Conservation (phyloP, 1,139 yeast genomes). For the Meyerozyma athensensis region DNA sequence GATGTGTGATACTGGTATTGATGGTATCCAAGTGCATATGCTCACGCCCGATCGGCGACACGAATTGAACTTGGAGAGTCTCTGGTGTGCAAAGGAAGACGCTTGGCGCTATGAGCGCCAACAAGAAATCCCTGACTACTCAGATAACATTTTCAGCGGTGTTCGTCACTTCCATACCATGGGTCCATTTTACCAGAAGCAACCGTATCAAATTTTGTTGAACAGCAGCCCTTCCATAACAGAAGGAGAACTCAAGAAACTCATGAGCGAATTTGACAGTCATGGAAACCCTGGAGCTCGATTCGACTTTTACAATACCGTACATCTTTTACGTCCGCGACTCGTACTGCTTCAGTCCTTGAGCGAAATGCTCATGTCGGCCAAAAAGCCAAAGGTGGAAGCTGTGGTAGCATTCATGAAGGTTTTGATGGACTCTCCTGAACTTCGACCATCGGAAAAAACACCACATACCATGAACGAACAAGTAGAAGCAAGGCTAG, state of each 20-base stretch:
- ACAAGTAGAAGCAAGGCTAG: constrained; percentile 12
- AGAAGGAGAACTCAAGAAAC: constrained; percentile 8
- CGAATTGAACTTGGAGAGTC: constrained; percentile 62
- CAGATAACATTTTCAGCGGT: constrained; percentile 48
- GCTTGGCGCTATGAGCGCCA: constrained; percentile 20
- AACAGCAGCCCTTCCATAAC: constrained; percentile 10
- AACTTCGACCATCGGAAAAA: constrained; percentile 8
- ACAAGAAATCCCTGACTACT: constrained; percentile 11
- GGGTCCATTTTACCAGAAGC: constrained; percentile 12
- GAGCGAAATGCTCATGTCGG: constrained; percentile 18
- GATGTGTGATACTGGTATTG: constrained; percentile 63
- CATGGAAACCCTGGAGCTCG: constrained; percentile 28
- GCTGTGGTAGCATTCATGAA: constrained; percentile 31
- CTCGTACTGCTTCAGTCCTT: constrained; percentile 23
- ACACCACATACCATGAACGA: constrained; percentile 1
- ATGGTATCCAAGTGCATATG: constrained; percentile 64
- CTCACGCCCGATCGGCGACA: constrained; percentile 65
- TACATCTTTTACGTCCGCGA: constrained; percentile 34
- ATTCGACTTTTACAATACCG: constrained; percentile 31
- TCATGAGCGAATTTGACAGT: constrained; percentile 15
- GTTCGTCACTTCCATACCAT: constrained; percentile 40
- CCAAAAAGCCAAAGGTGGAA: constrained; percentile 15
- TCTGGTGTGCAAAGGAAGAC: constrained; percentile 55
- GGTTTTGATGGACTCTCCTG: constrained; percentile 32
- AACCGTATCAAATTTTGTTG: constrained; percentile 5